These are phyloP conservation scores for Zygosaccharomyces siamensis DNA, from an alignment of 805 yeast genomes.

Conservation along the genomic window DNA sequence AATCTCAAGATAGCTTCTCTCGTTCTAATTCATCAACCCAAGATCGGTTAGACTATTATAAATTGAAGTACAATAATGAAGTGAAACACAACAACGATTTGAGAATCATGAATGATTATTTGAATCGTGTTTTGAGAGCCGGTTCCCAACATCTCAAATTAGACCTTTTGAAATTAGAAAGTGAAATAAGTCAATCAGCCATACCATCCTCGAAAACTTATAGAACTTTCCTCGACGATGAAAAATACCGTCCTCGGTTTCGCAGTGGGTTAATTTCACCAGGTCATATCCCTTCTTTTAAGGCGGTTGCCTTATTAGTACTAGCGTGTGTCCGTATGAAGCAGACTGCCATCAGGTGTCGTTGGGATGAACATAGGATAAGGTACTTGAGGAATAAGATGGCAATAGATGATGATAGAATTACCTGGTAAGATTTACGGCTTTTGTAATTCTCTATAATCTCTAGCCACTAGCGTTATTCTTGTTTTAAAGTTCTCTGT, in stretches of 20 bases:
- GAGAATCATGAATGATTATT: conserved; percentile 30
- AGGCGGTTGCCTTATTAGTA: conserved; percentile 29
- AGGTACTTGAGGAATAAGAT: conserved; percentile 28
- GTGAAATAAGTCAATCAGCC: conserved; percentile 15
- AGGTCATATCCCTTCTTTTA: conserved; percentile 19
- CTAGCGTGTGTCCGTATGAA: conserved; percentile 31
- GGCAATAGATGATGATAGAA: conserved; percentile 22
- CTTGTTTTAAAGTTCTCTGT: conserved; percentile 39
- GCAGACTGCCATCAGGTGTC: conserved; percentile 20
- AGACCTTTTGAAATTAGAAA: conserved; percentile 27
- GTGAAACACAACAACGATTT: conserved; percentile 32
- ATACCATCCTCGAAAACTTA: not conserved
- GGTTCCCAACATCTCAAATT: conserved; percentile 29
- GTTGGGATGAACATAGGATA: conserved; percentile 27
- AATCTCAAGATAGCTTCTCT: conserved; percentile 2
- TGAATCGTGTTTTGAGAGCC: conserved; percentile 30
- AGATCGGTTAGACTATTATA: conserved; percentile 30
- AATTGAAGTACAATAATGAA: conserved; percentile 31
- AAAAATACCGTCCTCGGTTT: not conserved
- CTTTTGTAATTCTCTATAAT: conserved; percentile 17
- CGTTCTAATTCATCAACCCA: conserved; percentile 15
- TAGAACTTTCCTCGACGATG: not conserved
- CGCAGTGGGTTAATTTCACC: conserved; percentile 1
- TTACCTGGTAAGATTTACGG: conserved; percentile 20
- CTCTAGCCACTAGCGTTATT: conserved; percentile 30